These are phyloP conservation scores for Falciphora oryzae DNA, from an alignment of 2,329 filamentous ascomycete genomes.

Conservation along the genomic window DNA sequence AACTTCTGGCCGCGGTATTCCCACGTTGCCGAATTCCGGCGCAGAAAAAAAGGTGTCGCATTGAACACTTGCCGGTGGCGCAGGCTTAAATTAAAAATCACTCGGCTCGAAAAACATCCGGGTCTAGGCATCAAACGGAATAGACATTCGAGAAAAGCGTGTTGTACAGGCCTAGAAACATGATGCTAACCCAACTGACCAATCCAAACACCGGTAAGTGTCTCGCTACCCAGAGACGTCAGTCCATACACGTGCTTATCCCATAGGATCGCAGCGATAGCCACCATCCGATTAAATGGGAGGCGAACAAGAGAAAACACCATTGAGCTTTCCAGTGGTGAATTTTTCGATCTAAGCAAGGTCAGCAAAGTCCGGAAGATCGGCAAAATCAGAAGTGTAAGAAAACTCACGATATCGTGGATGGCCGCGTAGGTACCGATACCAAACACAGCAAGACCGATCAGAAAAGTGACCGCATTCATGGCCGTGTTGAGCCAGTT, in stretches of 20 bases:
- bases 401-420: slow-evolving; percentile 11
- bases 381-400: too few relatives aligned
- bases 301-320: not conserved
- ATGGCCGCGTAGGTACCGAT: slow-evolving; percentile 14
- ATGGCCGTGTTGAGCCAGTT: slow-evolving; percentile 16
- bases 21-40: not conserved
- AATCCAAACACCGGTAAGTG: not conserved
- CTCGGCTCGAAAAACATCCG: too few relatives aligned
- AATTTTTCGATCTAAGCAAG: not conserved
- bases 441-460: slow-evolving; percentile 11
- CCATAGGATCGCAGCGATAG: not conserved
- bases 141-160: not conserved
- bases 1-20: not conserved
- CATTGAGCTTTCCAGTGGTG: not conserved
- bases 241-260: not conserved
- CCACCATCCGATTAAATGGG: not conserved
- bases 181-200: not conserved
- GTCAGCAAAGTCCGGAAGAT: not conserved
- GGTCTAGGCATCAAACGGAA: not conserved
- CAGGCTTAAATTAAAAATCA: too few relatives aligned
- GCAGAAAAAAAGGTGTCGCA: not conserved
- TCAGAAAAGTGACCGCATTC: slow-evolving; percentile 10
- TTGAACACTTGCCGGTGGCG: too few relatives aligned
- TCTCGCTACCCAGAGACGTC: not conserved
- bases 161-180: not conserved